These are phyloP conservation scores for Cladosporium sp. DNA, from an alignment of 2,329 filamentous ascomycete species.

Conservation along the genomic window DNA sequence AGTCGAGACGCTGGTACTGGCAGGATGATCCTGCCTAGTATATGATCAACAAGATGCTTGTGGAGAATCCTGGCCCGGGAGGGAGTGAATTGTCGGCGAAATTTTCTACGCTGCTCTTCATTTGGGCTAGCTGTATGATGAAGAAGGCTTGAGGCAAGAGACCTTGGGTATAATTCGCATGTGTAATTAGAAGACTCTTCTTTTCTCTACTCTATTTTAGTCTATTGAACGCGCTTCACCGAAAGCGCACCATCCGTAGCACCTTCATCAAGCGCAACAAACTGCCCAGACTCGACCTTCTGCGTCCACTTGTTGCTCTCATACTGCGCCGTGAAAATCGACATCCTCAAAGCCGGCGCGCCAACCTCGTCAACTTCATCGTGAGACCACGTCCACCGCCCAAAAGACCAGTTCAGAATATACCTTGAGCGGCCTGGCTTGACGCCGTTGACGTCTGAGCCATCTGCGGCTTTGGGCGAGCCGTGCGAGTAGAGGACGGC, in stretches of 20 bases:
- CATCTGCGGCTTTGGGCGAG: constrained; percentile 37
- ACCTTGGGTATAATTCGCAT: too few relatives aligned
- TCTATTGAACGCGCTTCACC: constrained; percentile 40
- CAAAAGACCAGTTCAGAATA: constrained; percentile 98
- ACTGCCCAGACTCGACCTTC: constrained; percentile 52
- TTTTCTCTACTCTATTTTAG: too few relatives aligned
- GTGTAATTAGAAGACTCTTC: too few relatives aligned
- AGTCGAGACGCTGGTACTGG: too few relatives aligned
- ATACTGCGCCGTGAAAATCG: constrained; percentile 67
- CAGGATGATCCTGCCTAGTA: too few relatives aligned
- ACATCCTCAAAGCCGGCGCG: constrained; percentile 62
- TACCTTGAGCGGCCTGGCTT: constrained; percentile 53
- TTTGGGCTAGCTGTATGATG: too few relatives aligned
- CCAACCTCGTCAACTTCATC: constrained; percentile 36
- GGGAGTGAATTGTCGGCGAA: too few relatives aligned
- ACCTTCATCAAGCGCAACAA: constrained; percentile 22
- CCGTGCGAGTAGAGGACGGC: constrained; percentile 52
- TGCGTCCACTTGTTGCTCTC: constrained; percentile 76
- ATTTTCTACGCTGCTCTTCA: too few relatives aligned
- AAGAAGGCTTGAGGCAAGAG: too few relatives aligned
- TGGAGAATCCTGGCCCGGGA: too few relatives aligned
- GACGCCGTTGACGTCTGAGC: constrained; percentile 31
- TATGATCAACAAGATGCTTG: too few relatives aligned
- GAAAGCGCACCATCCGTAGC: constrained; percentile 43
- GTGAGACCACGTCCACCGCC: constrained; percentile 84